Percentiles rank a stretch among this genome's conserved stretches.
phyloP scores from a whole-genome alignment of 306 rosid genomes.

The Medicago ruthenica region DNA sequence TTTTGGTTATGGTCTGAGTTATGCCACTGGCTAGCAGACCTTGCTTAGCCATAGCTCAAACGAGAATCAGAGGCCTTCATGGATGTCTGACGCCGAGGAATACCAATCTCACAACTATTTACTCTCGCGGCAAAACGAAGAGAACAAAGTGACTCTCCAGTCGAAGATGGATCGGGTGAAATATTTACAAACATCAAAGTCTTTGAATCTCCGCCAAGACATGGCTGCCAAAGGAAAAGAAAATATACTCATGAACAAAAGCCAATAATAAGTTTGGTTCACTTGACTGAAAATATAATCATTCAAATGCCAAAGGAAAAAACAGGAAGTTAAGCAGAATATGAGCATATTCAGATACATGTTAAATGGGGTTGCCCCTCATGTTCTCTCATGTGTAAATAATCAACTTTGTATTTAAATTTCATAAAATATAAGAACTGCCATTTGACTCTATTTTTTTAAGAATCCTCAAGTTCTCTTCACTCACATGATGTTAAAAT shows the following conservation, averaged over 20 bases:
- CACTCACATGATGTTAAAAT: not conserved
- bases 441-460: no score
- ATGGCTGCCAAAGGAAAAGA: slow-evolving; percentile 61
- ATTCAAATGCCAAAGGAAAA: no score
- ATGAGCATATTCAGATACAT: no score
- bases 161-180: slow-evolving; percentile 80
- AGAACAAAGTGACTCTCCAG: slow-evolving; percentile 87
- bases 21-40: slow-evolving; percentile 3
- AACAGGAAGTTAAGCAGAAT: no score
- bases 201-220: slow-evolving; percentile 92
- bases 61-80: slow-evolving; percentile 66
- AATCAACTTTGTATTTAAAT: no score
- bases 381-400: no score
- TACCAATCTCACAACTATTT: slow-evolving; percentile 88
- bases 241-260: no score
- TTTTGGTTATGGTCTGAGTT: slow-evolving; percentile 19
- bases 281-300: no score
- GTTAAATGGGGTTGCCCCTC: no score
- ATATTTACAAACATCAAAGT: slow-evolving; percentile 88
- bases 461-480: not conserved
- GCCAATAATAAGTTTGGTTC: no score
- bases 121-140: slow-evolving; percentile 92
- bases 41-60: slow-evolving; percentile 62
- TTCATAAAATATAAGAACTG: no score
- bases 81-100: slow-evolving; percentile 87